Evolutionary conservation across 108 stramenopile species (phyloP).

Genomic region (Nitzschia sp.): DNA sequence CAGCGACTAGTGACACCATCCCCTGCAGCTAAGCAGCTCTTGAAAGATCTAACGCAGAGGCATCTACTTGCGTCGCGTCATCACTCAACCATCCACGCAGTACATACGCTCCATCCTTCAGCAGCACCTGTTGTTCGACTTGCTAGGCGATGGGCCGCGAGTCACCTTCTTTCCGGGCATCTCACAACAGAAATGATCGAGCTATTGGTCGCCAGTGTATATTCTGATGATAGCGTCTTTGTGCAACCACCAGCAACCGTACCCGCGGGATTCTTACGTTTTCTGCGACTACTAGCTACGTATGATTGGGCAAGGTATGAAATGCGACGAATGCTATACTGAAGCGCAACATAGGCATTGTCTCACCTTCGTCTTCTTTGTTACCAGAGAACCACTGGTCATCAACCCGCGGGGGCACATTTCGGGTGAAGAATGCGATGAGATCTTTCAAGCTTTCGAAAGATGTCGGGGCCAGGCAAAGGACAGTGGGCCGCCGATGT

Average conservation of each 20-base stretch:
- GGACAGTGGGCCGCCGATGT: conserved; percentile 72
- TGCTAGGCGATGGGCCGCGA: conserved; percentile 71
- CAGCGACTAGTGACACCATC: conserved; percentile 54
- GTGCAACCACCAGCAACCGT: conserved; percentile 55
- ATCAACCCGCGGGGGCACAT: conserved; percentile 86
- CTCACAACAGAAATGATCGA: conserved; percentile 75
- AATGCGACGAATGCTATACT: not conserved
- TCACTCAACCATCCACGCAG: conserved; percentile 79
- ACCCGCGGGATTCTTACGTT: conserved; percentile 66
- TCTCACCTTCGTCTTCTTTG: conserved; percentile 6
- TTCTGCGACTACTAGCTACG: conserved; percentile 57
- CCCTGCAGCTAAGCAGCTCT: conserved; percentile 47
- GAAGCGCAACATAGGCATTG: not conserved
- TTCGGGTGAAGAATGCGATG: conserved; percentile 42
- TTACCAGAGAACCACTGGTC: conserved; percentile 64
- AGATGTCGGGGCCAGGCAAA: conserved; percentile 52
- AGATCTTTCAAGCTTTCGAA: conserved; percentile 68
- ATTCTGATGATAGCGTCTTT: conserved; percentile 53
- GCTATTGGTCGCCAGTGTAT: conserved; percentile 79
- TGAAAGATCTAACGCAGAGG: conserved; percentile 45
- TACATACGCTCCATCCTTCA: conserved; percentile 80
- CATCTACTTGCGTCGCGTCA: conserved; percentile 72
- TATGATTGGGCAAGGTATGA: conserved; percentile 80
- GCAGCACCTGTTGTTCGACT: conserved; percentile 66
- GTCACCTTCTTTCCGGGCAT: conserved; percentile 78